These are phyloP conservation scores for Fusarium praegraminearum DNA, from an alignment of 2,329 filamentous ascomycete genomes.

Conservation along the genomic window DNA sequence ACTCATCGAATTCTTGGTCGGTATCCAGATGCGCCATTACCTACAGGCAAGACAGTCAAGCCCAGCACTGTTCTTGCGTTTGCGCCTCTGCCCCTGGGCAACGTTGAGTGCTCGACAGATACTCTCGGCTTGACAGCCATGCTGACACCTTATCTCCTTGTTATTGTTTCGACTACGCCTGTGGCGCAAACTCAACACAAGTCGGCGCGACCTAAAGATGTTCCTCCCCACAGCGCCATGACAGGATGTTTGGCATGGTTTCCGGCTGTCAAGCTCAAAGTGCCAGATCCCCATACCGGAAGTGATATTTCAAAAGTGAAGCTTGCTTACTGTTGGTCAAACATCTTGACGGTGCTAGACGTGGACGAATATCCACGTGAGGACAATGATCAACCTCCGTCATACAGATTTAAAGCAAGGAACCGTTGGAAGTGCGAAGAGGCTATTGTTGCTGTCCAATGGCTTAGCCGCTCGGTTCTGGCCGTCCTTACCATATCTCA, in stretches of 20 bases:
- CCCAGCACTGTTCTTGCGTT: conserved; percentile 96
- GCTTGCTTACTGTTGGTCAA: conserved; percentile 98
- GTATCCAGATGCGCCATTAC: conserved; percentile 80
- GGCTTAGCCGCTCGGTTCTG: conserved; percentile 93
- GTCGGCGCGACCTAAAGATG: conserved; percentile 88
- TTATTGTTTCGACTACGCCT: conserved; percentile 97
- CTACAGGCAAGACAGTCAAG: conserved; percentile 76
- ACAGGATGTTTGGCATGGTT: conserved; percentile 98
- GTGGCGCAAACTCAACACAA: conserved; percentile 98
- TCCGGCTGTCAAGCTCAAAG: conserved; percentile 91
- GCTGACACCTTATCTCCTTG: conserved; percentile 92
- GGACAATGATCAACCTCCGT: conserved; percentile 81
- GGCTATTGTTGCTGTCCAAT: conserved; percentile 95
- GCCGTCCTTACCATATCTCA: conserved; percentile 95
- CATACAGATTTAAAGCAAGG: conserved; percentile 82
- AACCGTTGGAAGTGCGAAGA: conserved; percentile 95
- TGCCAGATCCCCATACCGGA: conserved; percentile 73
- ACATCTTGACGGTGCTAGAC: conserved; percentile 93
- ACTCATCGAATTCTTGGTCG: conserved; percentile 91
- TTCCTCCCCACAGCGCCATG: conserved; percentile 89
- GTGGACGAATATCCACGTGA: conserved; percentile 78
- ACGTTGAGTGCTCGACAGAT: conserved; percentile 89
- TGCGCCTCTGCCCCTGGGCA: conserved; percentile 90
- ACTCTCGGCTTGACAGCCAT: conserved; percentile 91
- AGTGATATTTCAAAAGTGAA: conserved; percentile 83